Base-by-base conservation (phyloP, 208 protist genomes). In the Trypanosoma theileri region DNA sequence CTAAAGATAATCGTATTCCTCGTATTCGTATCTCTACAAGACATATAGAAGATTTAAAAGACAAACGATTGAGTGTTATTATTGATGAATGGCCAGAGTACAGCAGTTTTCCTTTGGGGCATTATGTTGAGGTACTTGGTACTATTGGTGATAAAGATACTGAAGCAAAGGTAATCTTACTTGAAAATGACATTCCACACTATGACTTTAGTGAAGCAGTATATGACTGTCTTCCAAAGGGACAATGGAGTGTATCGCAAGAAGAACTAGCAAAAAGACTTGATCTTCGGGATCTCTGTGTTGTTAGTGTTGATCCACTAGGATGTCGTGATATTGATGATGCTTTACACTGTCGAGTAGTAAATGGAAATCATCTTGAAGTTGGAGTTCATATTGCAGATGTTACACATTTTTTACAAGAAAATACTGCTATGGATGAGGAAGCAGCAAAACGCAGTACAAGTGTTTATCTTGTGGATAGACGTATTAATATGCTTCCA, bases 331-430 rank as follows among this genome's bases (percentile, higher is more conserved):
- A 97, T 72, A 92, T 96, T 55, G 92, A 96, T 41, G 88, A 96
- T 56, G 93, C 85, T 22, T 66, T 97, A 22, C 91, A 96, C 69
- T 94, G 84, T 73, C 84, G 86, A n/a, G 59, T 79, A 46, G 75
- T 98, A 17, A 82, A 85, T 51, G 80, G 84, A 50, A 91, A 90
- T 45, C 82, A 96, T 71, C 58, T 97, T 31, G 89, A 98, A 72
- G 85, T 99, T 21, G 97, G 97, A 56, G 97, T 99, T 56, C 97
- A 99, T 78, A 99, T 99, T 71, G 98, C 98, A 14, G 98, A 99
- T 75, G 98, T 99, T 0, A 91, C 96, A 4, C 83, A 98, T 80
- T 99, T 99, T 83, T 73, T 99, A 8, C 73, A 84, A 19, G 92
- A 98, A 59, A 79, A 86, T 24, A 92, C 95, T 1, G 52, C 91